These are phyloP conservation scores for Tolypocladium amazonense DNA, from an alignment of 2,329 filamentous ascomycete species.

Conservation along the genomic window DNA sequence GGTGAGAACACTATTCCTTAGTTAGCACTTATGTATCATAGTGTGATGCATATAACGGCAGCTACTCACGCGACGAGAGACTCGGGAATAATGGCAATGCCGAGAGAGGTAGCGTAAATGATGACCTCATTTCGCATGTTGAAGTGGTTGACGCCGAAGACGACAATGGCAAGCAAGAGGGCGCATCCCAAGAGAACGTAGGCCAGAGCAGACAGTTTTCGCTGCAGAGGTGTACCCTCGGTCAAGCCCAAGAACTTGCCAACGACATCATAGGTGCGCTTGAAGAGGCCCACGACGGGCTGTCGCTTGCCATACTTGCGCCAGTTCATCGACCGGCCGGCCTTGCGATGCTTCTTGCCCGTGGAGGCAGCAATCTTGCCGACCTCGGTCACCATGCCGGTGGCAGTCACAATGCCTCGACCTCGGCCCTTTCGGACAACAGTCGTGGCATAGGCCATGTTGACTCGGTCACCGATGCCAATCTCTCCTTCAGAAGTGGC, in stretches of 20 bases:
- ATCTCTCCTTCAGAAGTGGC: constrained; percentile 38
- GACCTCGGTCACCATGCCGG: constrained; percentile 62
- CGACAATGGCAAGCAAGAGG: constrained; percentile 44
- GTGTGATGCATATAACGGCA: too few relatives aligned
- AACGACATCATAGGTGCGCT: constrained; percentile 35
- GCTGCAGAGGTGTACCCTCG: constrained; percentile 67
- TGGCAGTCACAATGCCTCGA: constrained; percentile 60
- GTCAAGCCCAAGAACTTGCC: constrained; percentile 50
- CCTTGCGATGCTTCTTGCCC: constrained; percentile 42
- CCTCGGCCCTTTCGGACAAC: constrained; percentile 64
- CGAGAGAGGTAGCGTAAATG: constrained; percentile 47
- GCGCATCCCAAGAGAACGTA: constrained; percentile 66
- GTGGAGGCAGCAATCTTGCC: constrained; percentile 55
- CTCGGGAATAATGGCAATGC: constrained; percentile 53
- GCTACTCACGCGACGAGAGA: constrained; percentile 48
- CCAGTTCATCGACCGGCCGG: constrained; percentile 41
- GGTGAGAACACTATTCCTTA: constrained; percentile 42
- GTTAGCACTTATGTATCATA: constrained; percentile 3
- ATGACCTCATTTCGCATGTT: constrained; percentile 39
- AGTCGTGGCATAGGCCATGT: constrained; percentile 67
- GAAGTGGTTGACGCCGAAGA: constrained; percentile 47
- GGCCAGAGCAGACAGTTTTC: constrained; percentile 67
- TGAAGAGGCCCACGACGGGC: constrained; percentile 33
- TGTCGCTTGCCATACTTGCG: constrained; percentile 42
- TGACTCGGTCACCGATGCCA: constrained; percentile 60